These are phyloP conservation scores for Thuja plicata DNA, from an alignment of 83 land plant species.

Conservation along the genomic window DNA sequence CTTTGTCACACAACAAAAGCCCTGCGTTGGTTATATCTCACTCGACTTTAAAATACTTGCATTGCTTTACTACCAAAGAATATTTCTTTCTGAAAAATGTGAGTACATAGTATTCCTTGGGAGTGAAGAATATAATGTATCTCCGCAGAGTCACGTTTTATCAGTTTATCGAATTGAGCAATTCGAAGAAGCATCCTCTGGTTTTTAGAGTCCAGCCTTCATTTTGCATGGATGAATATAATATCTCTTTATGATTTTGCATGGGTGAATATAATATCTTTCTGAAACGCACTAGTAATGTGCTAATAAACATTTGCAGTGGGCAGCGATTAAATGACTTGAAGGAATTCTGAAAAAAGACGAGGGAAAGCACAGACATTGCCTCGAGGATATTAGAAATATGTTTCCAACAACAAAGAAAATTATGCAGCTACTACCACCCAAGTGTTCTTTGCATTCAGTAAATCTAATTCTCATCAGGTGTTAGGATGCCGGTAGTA, in stretches of 20 bases:
- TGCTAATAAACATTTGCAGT: not conserved
- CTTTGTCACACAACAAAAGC: not conserved
- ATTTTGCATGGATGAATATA: not conserved
- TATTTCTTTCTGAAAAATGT: not conserved
- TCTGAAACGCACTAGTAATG: not conserved
- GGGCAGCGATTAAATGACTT: not conserved
- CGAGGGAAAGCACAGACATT: not conserved
- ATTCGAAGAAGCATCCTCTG: not conserved
- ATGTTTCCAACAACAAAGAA: not conserved
- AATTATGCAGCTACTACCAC: not conserved
- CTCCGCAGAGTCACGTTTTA: not conserved
- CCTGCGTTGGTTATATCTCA: not conserved
- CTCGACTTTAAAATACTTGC: not conserved
- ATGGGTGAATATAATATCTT: not conserved
- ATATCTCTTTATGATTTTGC: not conserved
- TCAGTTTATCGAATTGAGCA: not conserved
- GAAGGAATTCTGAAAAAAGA: not conserved
- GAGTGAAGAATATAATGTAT: not conserved
- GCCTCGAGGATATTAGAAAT: not conserved
- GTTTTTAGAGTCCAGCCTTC: not conserved
- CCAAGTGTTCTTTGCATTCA: not conserved
- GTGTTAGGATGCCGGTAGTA: not conserved
- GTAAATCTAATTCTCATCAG: not conserved
- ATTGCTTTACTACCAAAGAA: not conserved
- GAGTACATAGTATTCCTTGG: not conserved